These are phyloP conservation scores for Saccharomycopsis crataegensis DNA, from an alignment of 1,139 yeast genomes.

Conservation along the genomic window DNA sequence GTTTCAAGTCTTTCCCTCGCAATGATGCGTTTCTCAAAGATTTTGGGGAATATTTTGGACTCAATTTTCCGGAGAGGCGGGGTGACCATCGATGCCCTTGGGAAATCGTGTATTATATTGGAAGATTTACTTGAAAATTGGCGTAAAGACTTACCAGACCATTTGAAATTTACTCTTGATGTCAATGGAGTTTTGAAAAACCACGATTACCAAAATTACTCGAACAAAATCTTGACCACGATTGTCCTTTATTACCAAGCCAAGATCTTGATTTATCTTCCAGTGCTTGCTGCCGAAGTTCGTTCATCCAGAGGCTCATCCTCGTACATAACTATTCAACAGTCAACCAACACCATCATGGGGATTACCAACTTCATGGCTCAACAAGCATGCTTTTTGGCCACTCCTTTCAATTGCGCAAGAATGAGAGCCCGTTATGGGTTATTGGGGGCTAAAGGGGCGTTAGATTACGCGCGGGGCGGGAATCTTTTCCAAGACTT, in stretches of 20 bases:
- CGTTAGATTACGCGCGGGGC: slow-evolving; percentile 75
- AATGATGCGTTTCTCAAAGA: slow-evolving; percentile 63
- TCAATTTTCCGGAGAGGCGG: slow-evolving; percentile 46
- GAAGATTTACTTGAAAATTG: slow-evolving; percentile 75
- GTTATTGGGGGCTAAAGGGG: slow-evolving; percentile 67
- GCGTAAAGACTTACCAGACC: slow-evolving; percentile 63
- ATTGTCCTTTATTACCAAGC: slow-evolving; percentile 72
- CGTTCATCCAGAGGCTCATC: slow-evolving; percentile 38
- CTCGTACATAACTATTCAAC: slow-evolving; percentile 64
- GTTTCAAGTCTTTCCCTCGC: slow-evolving; percentile 57
- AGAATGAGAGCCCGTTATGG: slow-evolving; percentile 63
- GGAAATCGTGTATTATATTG: slow-evolving; percentile 35
- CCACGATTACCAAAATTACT: slow-evolving; percentile 31
- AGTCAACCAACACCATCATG: slow-evolving; percentile 61
- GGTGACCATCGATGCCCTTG: slow-evolving; percentile 30
- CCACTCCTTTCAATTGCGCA: slow-evolving; percentile 67
- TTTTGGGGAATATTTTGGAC: slow-evolving; percentile 68
- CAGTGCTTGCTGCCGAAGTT: slow-evolving; percentile 48
- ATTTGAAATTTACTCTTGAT: slow-evolving; percentile 59
- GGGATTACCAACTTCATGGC: slow-evolving; percentile 48
- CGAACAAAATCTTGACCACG: slow-evolving; percentile 48
- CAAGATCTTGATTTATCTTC: slow-evolving; percentile 70
- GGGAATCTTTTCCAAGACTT: slow-evolving; percentile 73
- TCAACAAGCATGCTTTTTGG: slow-evolving; percentile 39
- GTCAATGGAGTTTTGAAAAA: slow-evolving; percentile 49